A percentile compares a stretch with the other conserved stretches of the same genome.
phyloP scores from a whole-genome alignment of 805 yeast genomes.

The Starmerella cellae region DNA sequence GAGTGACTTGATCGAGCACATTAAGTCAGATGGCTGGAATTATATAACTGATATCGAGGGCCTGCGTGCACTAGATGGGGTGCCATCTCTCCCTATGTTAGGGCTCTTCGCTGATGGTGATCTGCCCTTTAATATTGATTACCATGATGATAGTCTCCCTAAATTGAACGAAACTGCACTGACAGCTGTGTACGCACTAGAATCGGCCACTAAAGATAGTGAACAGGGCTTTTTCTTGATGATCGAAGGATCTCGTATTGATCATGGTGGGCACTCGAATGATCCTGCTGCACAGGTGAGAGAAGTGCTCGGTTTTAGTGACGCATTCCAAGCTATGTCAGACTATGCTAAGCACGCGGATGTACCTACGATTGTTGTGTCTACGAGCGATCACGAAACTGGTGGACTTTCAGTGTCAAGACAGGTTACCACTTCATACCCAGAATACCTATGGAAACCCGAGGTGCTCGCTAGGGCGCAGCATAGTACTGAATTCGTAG shows the following conservation, averaged over 20 bases:
- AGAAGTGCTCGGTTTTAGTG: conserved; percentile 78
- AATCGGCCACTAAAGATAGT: conserved; percentile 52
- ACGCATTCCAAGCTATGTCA: conserved; percentile 60
- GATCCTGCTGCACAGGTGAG: conserved; percentile 91
- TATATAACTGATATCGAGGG: conserved; percentile 46
- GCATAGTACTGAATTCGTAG: conserved; percentile 65
- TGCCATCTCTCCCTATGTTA: conserved; percentile 52
- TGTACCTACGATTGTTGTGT: conserved; percentile 61
- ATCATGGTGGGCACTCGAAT: conserved; percentile 88
- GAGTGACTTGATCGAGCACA: conserved; percentile 53
- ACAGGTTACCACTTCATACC: conserved; percentile 55
- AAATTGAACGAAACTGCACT: conserved; percentile 65
- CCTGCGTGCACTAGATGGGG: conserved; percentile 49
- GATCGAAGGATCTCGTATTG: conserved; percentile 87
- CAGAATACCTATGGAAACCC: conserved; percentile 83
- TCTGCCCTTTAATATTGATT: conserved; percentile 75
- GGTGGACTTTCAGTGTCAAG: conserved; percentile 87
- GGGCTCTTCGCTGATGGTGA: conserved; percentile 64
- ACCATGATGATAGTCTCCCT: conserved; percentile 45
- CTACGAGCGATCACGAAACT: conserved; percentile 91
- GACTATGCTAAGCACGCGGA: conserved; percentile 54
- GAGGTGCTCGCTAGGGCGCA: conserved; percentile 53
- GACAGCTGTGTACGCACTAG: conserved; percentile 58
- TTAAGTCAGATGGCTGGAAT: conserved; percentile 46
- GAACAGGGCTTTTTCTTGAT: conserved; percentile 77